Conservation (phyloP, 2,329 filamentous ascomycete species). For the Escovopsis sp. region DNA sequence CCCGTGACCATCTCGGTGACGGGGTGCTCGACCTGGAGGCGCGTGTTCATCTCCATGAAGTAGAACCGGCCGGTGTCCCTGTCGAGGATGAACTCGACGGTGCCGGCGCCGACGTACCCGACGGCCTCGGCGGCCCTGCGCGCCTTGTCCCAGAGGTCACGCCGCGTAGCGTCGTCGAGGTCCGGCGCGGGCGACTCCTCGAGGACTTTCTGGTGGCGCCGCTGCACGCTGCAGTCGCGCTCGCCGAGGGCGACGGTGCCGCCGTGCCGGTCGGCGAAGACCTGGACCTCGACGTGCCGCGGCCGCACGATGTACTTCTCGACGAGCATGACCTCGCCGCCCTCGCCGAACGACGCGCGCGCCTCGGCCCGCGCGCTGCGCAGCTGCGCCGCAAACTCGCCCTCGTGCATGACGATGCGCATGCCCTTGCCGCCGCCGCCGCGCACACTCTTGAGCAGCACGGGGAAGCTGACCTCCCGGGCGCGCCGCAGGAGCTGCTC, state of each 20-base stretch:
- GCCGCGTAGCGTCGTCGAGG: slow-evolving; percentile 40
- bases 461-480: slow-evolving; percentile 51
- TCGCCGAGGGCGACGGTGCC: slow-evolving; percentile 75
- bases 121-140: slow-evolving; percentile 56
- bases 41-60: slow-evolving; percentile 73
- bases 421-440: slow-evolving; percentile 79
- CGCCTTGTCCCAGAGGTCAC: slow-evolving; percentile 52
- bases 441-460: slow-evolving; percentile 66
- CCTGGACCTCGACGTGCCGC: slow-evolving; percentile 78
- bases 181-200: slow-evolving; percentile 76
- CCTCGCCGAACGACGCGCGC: slow-evolving; percentile 63
- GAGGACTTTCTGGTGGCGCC: slow-evolving; percentile 79
- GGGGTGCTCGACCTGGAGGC: slow-evolving; percentile 91
- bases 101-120: slow-evolving; percentile 78
- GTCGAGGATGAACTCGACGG: slow-evolving; percentile 82
- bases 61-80: slow-evolving; percentile 69
- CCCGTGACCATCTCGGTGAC: slow-evolving; percentile 63
- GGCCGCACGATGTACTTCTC: slow-evolving; percentile 70
- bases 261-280: slow-evolving; percentile 72
- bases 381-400: slow-evolving; percentile 57
- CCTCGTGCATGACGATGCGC: slow-evolving; percentile 53
- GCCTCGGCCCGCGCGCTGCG: slow-evolving; percentile 62
- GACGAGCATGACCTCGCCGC: slow-evolving; percentile 67
- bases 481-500: slow-evolving; percentile 51
- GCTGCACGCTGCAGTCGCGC: slow-evolving; percentile 75